Percentiles rank a stretch among this genome's conserved stretches.
phyloP scores from a whole-genome alignment of 495 filamentous ascomycete genomes.

The Penicillium cataractarum region DNA sequence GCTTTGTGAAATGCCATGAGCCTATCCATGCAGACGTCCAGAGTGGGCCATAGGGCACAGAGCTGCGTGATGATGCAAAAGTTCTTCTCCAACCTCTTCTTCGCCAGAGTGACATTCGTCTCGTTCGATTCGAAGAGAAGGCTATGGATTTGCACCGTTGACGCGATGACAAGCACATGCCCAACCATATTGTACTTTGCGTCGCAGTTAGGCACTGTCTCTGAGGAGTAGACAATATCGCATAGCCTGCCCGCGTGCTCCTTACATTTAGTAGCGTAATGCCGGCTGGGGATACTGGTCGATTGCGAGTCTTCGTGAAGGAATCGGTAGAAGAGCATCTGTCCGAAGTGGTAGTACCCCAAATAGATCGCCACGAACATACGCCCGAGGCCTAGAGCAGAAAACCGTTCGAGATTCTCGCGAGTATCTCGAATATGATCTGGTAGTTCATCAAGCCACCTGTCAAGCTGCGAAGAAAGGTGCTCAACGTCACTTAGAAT shows the following conservation, averaged over 20 bases:
- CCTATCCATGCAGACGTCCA: conserved; percentile 37
- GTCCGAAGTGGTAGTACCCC: conserved; percentile 47
- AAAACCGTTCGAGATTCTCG: conserved; percentile 31
- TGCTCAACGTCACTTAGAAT: conserved; percentile 22
- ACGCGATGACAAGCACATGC: conserved; percentile 46
- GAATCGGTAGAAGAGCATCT: conserved; percentile 48
- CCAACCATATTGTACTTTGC: conserved; percentile 45
- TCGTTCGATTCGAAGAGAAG: conserved; percentile 36
- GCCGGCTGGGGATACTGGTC: conserved; percentile 12
- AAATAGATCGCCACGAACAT: conserved; percentile 44
- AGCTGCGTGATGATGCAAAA: conserved; percentile 42
- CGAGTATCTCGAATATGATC: conserved; percentile 34
- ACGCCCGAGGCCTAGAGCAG: conserved; percentile 39
- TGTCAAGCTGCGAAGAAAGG: conserved; percentile 32
- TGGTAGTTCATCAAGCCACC: conserved; percentile 35
- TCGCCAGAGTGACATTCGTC: conserved; percentile 25
- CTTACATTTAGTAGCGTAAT: conserved; percentile 42
- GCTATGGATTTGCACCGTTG: conserved; percentile 46
- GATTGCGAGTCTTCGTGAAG: conserved; percentile 31
- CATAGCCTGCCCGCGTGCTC: conserved; percentile 36
- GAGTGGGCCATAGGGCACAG: conserved; percentile 38
- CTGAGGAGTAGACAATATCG: conserved; percentile 39
- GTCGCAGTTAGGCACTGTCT: conserved; percentile 35
- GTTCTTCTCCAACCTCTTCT: conserved; percentile 39
- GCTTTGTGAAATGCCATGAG: conserved; percentile 43